Percentiles rank a stretch among this genome's conserved stretches.
Conservation (phyloP, 2,329 filamentous ascomycete species). For the Aureobasidium sp. region DNA sequence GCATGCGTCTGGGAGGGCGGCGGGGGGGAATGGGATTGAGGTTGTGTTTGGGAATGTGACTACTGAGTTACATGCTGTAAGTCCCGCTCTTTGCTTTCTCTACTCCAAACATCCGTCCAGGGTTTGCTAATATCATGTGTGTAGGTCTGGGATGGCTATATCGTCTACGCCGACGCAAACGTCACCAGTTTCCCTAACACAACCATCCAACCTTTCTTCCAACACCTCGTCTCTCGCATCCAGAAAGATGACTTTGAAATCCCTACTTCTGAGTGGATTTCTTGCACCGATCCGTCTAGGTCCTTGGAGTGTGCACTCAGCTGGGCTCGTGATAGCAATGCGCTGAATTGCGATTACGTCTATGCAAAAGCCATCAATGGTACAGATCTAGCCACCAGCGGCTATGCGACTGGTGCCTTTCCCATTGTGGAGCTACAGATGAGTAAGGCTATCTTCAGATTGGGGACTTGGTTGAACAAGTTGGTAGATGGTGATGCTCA, state of each 20-base stretch:
- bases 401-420: conserved; percentile 29
- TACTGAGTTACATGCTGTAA: conserved; percentile 31
- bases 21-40: conserved; percentile 30
- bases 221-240: conserved; percentile 26
- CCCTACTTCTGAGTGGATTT: conserved; percentile 27
- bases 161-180: conserved; percentile 29
- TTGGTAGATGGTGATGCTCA: conserved; percentile 19
- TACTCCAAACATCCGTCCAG: too few relatives aligned
- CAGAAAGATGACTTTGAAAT: conserved; percentile 27
- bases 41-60: conserved; percentile 27
- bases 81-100: background rate
- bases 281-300: conserved; percentile 26
- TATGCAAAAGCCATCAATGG: conserved; percentile 24
- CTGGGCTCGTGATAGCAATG: conserved; percentile 32
- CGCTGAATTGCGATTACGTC: conserved; percentile 32
- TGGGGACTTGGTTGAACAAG: conserved; percentile 32
- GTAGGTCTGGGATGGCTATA: conserved; percentile 32
- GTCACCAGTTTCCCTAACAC: conserved; percentile 27
- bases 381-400: conserved; percentile 27
- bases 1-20: conserved; percentile 30
- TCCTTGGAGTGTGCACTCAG: conserved; percentile 26
- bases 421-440: conserved; percentile 33
- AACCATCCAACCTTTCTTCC: conserved; percentile 29
- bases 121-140: background rate
- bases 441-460: conserved; percentile 30